Conservation (phyloP, 345 rosid species). For the Aegle marmelos region DNA sequence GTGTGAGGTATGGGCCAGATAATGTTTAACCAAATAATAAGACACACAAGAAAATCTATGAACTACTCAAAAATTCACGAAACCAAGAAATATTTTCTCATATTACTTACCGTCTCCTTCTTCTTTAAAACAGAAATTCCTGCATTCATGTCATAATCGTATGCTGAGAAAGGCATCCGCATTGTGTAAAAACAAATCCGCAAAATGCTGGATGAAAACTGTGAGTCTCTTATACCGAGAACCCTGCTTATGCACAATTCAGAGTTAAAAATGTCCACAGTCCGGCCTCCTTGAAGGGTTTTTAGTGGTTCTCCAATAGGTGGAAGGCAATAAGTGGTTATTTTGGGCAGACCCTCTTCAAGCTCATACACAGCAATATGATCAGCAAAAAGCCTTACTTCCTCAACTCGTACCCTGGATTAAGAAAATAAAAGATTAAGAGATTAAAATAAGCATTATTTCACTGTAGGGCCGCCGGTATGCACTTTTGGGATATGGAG, state of each 20-base stretch:
- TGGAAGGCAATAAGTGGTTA: constrained; percentile 62
- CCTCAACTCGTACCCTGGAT: constrained; percentile 75
- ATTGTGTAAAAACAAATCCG: constrained; percentile 72
- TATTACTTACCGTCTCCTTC: constrained; percentile 62
- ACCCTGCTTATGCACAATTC: constrained; percentile 36
- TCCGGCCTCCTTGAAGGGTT: constrained; percentile 53
- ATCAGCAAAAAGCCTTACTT: constrained; percentile 61
- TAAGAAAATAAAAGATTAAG: neutral
- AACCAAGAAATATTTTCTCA: neutral
- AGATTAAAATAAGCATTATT: constrained; percentile 11
- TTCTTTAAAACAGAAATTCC: constrained; percentile 75
- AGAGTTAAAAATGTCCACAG: constrained; percentile 69
- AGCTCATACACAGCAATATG: constrained; percentile 80
- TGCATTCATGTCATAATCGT: constrained; percentile 72
- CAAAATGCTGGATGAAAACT: constrained; percentile 62
- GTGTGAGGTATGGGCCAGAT: neutral
- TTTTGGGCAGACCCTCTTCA: constrained; percentile 62
- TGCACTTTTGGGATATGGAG: neutral
- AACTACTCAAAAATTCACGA: neutral
- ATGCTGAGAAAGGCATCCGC: constrained; percentile 73
- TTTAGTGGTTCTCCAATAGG: constrained; percentile 57
- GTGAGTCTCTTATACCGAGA: constrained; percentile 40
- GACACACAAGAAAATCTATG: neutral
- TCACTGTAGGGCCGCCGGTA: neutral
- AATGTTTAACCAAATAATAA: neutral